Percentiles rank a stretch among this genome's conserved stretches.
Conservation (phyloP, 805 yeast genomes). For the Lachancea mirantina region DNA sequence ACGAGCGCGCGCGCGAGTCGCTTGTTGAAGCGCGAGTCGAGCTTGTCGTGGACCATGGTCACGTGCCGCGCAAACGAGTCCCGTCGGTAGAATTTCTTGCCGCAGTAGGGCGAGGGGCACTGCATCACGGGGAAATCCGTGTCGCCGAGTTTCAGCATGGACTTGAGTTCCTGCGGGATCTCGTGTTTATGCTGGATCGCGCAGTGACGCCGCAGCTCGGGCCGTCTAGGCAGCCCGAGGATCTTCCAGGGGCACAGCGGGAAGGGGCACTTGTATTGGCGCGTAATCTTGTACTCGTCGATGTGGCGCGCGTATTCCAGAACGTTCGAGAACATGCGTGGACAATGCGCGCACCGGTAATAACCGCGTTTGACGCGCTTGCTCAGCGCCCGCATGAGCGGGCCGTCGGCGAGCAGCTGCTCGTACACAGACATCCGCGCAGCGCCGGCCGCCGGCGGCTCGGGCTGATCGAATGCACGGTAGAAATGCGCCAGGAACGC, state of each 20-base stretch:
- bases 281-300: slow-evolving; percentile 34
- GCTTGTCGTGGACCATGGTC: slow-evolving; percentile 42
- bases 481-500: slow-evolving; percentile 5
- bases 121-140: slow-evolving; percentile 25
- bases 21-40: slow-evolving; percentile 36
- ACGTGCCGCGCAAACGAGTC: slow-evolving; percentile 50
- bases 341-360: slow-evolving; percentile 44
- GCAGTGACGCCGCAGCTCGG: slow-evolving; percentile 45
- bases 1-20: slow-evolving; percentile 23
- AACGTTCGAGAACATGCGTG: slow-evolving; percentile 33
- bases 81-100: slow-evolving; percentile 42
- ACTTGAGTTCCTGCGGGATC: slow-evolving; percentile 22
- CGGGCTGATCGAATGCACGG: slow-evolving; percentile 6
- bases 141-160: slow-evolving; percentile 24
- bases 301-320: slow-evolving; percentile 38
- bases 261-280: slow-evolving; percentile 42
- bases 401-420: slow-evolving; percentile 26
- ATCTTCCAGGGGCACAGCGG: slow-evolving; percentile 42
- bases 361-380: slow-evolving; percentile 37
- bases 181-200: slow-evolving; percentile 38
- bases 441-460: not conserved
- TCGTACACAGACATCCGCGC: slow-evolving; percentile 13
- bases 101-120: slow-evolving; percentile 36
- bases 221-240: slow-evolving; percentile 41
- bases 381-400: slow-evolving; percentile 23